Conservation (phyloP, 2,329 filamentous ascomycete genomes). For the Amauroascus niger region DNA sequence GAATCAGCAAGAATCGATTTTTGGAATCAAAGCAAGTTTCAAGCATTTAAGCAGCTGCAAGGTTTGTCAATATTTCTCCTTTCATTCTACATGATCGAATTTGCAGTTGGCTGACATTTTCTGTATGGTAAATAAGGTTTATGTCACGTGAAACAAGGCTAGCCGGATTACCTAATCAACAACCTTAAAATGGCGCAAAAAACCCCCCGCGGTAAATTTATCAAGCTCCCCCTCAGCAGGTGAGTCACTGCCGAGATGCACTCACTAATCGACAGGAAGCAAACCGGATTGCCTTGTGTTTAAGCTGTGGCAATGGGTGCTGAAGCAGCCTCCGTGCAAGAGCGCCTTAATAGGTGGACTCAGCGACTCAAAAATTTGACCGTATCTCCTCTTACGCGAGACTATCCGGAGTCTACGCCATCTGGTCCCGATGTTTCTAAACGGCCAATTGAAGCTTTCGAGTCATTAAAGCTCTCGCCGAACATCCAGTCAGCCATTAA, state of each 20-base stretch:
- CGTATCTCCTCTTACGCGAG: conserved; percentile 36
- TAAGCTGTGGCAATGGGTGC: conserved; percentile 7
- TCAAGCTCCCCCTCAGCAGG: neutral
- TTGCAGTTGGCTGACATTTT: too few species aligned
- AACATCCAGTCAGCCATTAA: conserved; percentile 31
- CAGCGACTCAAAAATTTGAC: conserved; percentile 35
- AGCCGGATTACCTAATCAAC: too few species aligned
- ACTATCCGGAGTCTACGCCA: conserved; percentile 32
- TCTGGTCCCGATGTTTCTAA: conserved; percentile 24
- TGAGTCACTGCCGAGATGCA: neutral
- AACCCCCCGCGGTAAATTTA: neutral
- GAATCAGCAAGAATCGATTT: too few species aligned
- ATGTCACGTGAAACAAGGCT: too few species aligned
- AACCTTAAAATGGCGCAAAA: too few species aligned
- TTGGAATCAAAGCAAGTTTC: too few species aligned
- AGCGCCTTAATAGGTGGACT: conserved; percentile 36
- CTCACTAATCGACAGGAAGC: neutral
- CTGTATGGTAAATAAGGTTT: too few species aligned
- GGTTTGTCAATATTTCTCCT: too few species aligned
- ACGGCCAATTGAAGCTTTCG: conserved; percentile 37
- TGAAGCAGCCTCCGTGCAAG: conserved; percentile 24
- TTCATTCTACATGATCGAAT: too few species aligned
- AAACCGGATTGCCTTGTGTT: neutral
- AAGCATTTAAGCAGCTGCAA: too few species aligned
- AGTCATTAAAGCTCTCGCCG: conserved; percentile 32